phyloP scores from a whole-genome alignment of 805 yeast species.

The Scheffersomyces amazonensis region DNA sequence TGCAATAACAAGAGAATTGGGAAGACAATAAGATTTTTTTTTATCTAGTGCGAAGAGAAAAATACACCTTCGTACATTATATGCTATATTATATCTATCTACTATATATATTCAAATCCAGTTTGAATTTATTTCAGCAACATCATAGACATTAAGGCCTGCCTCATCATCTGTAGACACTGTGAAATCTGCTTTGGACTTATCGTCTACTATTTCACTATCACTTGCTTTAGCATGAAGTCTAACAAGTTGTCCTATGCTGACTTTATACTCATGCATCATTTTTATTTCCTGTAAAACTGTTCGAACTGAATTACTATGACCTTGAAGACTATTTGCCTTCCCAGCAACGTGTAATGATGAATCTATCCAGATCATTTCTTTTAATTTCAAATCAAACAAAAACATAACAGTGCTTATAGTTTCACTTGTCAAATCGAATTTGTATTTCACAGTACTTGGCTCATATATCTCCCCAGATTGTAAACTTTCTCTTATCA shows the following conservation, averaged over 20 bases:
- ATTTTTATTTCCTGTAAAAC: not conserved
- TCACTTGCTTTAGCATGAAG: slow-evolving; percentile 4
- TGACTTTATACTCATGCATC: slow-evolving; percentile 4
- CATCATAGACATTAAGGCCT: slow-evolving; percentile 9
- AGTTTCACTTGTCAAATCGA: slow-evolving; percentile 4
- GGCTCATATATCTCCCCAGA: slow-evolving; percentile 8
- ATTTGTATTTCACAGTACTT: slow-evolving; percentile 5
- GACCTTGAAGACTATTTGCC: slow-evolving; percentile 1
- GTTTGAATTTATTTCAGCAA: slow-evolving; percentile 7
- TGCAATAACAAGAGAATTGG: too few species aligned
- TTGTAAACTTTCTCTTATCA: slow-evolving; percentile 4
- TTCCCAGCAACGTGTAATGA: not conserved
- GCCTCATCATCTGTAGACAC: slow-evolving; percentile 8
- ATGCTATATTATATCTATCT: too few species aligned
- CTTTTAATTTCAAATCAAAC: slow-evolving; percentile 5
- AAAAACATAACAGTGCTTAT: slow-evolving; percentile 1
- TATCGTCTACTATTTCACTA: slow-evolving; percentile 1
- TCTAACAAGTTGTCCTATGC: slow-evolving; percentile 4
- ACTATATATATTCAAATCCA: slow-evolving; percentile 3
- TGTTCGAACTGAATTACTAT: not conserved
- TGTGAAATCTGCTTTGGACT: slow-evolving; percentile 6
- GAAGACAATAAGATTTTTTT: too few species aligned
- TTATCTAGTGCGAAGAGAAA: too few species aligned
- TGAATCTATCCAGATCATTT: slow-evolving; percentile 7
- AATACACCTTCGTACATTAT: too few species aligned